Evolutionary conservation across 139 green algal species (phyloP), one percentile per base, ranked within the genome.

Genomic region (Tetradesmus obliquus): DNA sequence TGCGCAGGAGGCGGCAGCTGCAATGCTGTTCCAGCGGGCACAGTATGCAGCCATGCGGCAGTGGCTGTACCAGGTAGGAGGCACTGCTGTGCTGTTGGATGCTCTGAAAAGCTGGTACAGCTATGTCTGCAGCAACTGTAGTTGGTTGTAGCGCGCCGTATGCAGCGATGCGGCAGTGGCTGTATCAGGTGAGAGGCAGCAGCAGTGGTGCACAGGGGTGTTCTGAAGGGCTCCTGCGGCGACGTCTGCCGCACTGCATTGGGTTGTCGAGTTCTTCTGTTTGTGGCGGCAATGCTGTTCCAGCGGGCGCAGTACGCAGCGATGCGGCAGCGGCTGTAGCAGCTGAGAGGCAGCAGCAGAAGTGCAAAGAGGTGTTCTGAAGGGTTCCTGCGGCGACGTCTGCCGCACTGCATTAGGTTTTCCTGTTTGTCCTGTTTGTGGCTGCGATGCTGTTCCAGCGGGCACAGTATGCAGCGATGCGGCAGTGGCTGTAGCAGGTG

Each of bases 1-100:
- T 8, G 84, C 84, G 5, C 84, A 89, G 32, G 32, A 81, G 32
- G 84, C 84, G 9, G 84, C 84, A 80, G 84, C 84, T 19, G 84
- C 84, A 3, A 62, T 89, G 32, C 13, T 89, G 60, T 89, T 82
- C 19, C 62, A 89, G 32, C 84, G 62, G 6, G 84, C 84, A 8
- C 84, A 89, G 62, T 58, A 89, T 51, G 84, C 84, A 82, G 84
- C 84, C 20, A 69, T 81, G n/a, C 84, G 71, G 84, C 84, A 89
- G 32, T 89, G 84, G 84, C 83, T 88, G 13, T 45, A 79, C 6
- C 57, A 79, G 57, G 57, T 66, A 9, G 57, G 57, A 66, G 32
- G 32, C 32, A 45, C 32, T 45, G 32, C 32, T 66, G 57, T 66
- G 57, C 8, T 66, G 57, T 9, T 9, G 0, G 57, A 9, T 66